Percentiles rank a stretch among this genome's conserved stretches.
phyloP scores from a whole-genome alignment of 768 basidiomycete genomes.

The Basidioascus undulatus region DNA sequence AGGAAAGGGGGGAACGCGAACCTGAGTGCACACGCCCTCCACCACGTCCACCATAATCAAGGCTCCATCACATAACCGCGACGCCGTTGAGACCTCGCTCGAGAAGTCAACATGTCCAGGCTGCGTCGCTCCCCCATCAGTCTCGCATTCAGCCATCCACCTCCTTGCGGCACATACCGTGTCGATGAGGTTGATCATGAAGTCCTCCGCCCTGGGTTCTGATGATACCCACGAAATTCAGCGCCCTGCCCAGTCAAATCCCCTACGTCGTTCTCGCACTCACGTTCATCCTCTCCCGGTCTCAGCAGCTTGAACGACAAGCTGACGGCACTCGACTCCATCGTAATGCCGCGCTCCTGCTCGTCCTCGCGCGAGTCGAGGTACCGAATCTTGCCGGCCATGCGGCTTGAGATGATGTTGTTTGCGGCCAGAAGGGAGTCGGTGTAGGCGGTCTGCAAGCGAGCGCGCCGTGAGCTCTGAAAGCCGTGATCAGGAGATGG shows the following conservation, averaged over 20 bases:
- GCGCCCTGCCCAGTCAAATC: too few relatives aligned
- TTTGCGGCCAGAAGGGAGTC: slow-evolving; percentile 88
- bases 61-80: slow-evolving; percentile 80
- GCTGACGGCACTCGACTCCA: slow-evolving; percentile 92
- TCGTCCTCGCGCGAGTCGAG: slow-evolving; percentile 91
- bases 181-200: slow-evolving; percentile 85
- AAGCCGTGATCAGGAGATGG: too few relatives aligned
- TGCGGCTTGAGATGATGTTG: slow-evolving; percentile 78
- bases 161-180: too few relatives aligned
- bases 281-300: too few relatives aligned
- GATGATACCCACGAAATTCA: too few relatives aligned
- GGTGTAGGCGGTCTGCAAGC: slow-evolving; percentile 81
- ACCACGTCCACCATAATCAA: slow-evolving; percentile 88
- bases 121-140: too few relatives aligned
- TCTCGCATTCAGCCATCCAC: too few relatives aligned
- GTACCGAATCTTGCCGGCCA: slow-evolving; percentile 92
- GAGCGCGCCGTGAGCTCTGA: too few relatives aligned
- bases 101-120: slow-evolving; percentile 98
- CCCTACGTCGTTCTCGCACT: too few relatives aligned
- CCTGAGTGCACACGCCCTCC: slow-evolving; percentile 96
- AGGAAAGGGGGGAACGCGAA: too few relatives aligned
- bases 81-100: slow-evolving; percentile 84
- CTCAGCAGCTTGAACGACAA: slow-evolving; percentile 64
- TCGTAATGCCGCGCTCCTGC: slow-evolving; percentile 90
- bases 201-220: slow-evolving; percentile 49